Evolutionary conservation across 129 eudicot species (phyloP).

Genomic region (Oenanthe sinensis): DNA sequence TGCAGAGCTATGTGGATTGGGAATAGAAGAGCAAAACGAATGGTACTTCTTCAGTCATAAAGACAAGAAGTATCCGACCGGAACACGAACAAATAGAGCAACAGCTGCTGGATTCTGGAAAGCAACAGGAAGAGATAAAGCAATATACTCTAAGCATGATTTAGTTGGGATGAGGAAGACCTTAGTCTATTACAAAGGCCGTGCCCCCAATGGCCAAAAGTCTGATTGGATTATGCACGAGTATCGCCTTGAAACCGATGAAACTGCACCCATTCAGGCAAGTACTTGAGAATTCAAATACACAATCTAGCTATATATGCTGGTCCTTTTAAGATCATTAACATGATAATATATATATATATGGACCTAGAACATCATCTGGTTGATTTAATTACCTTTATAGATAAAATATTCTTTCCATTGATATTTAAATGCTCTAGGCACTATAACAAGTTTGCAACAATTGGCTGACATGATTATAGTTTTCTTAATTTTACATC

Average conservation of each 20-base stretch:
- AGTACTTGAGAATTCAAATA: background rate
- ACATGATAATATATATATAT: background rate
- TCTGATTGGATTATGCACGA: conserved; percentile 98
- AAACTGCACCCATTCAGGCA: conserved; percentile 76
- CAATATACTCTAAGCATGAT: conserved; percentile 73
- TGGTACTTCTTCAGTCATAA: conserved; percentile 95
- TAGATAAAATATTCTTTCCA: too few relatives aligned
- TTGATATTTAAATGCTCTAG: too few relatives aligned
- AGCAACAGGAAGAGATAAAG: conserved; percentile 93
- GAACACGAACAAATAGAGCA: conserved; percentile 87
- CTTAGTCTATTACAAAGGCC: conserved; percentile 79
- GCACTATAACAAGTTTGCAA: too few relatives aligned
- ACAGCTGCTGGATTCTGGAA: conserved; percentile 97
- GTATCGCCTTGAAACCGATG: conserved; percentile 83
- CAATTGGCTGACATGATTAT: background rate
- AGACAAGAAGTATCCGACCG: conserved; percentile 90
- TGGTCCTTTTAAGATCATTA: background rate
- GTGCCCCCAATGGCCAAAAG: conserved; percentile 94
- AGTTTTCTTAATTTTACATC: background rate
- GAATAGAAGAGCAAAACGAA: conserved; percentile 83
- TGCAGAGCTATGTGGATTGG: conserved; percentile 74
- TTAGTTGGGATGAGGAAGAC: conserved; percentile 95
- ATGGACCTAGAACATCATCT: too few relatives aligned
- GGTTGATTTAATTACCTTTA: too few relatives aligned
- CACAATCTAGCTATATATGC: background rate